A percentile compares a stretch with the other conserved stretches of the same genome.
Conservation (phyloP, 2,329 filamentous ascomycete species). For the Remersonia thermophila region DNA sequence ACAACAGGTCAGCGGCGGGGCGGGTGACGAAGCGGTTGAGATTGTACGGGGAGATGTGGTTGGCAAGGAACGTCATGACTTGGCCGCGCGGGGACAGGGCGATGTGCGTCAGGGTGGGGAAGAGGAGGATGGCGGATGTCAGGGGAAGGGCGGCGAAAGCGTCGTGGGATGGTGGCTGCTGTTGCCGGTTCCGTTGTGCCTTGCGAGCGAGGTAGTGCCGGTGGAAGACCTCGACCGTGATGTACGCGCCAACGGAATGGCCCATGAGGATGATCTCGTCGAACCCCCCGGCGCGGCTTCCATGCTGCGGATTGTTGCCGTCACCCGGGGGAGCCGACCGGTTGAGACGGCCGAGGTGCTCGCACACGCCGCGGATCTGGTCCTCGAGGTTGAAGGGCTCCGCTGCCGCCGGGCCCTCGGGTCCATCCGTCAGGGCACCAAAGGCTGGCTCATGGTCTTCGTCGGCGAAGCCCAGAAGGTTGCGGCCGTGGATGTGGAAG, state of each 20-base stretch:
- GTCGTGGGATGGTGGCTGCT: not conserved
- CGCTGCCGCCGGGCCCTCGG: conserved; percentile 12
- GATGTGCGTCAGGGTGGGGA: conserved; percentile 64
- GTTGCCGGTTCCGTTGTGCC: conserved; percentile 5
- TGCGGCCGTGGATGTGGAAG: conserved; percentile 46
- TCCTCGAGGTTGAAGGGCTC: conserved; percentile 39
- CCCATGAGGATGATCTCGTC: conserved; percentile 55
- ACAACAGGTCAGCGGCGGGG: conserved; percentile 30
- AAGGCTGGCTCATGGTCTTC: conserved; percentile 35
- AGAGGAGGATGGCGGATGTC: conserved; percentile 50
- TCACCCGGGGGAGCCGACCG: conserved; percentile 15
- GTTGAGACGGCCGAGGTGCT: conserved; percentile 22
- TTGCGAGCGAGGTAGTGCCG: conserved; percentile 30
- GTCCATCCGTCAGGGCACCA: conserved; percentile 22
- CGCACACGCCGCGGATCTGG: conserved; percentile 36
- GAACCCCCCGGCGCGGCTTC: conserved; percentile 23
- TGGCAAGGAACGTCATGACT: no score
- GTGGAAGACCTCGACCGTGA: conserved; percentile 55
- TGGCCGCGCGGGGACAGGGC: conserved; percentile 21
- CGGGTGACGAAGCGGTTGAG: conserved; percentile 30
- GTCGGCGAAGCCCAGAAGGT: conserved; percentile 47
- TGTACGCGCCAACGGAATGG: conserved; percentile 64
- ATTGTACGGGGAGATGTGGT: conserved; percentile 24
- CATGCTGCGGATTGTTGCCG: conserved; percentile 21
- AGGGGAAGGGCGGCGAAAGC: conserved; percentile 26